Conservation (phyloP, 768 basidiomycete genomes). For the Lenzites betulinus region DNA sequence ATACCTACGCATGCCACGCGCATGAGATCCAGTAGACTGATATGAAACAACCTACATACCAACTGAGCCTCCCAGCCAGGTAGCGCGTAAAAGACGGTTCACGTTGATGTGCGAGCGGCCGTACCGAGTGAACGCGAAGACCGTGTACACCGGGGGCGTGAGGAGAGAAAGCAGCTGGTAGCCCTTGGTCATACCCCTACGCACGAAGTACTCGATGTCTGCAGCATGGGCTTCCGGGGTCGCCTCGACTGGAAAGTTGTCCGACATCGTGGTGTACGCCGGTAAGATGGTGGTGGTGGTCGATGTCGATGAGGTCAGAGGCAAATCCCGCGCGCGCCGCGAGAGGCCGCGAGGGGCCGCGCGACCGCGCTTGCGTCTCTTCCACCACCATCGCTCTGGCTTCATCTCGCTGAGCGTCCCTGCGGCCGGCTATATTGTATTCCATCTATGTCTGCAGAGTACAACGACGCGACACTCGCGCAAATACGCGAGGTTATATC, state of each 20-base stretch:
- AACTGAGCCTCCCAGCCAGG: conserved; percentile 67
- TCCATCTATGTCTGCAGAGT: conserved; percentile 24
- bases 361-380: background rate
- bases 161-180: conserved; percentile 69
- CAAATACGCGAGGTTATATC: conserved; percentile 32
- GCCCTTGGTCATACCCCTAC: conserved; percentile 64
- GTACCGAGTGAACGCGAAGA: conserved; percentile 53
- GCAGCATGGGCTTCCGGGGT: conserved; percentile 42
- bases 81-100: conserved; percentile 67
- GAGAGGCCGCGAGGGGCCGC: background rate
- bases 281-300: background rate
- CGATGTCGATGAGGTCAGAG: conserved; percentile 17
- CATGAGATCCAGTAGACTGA: background rate
- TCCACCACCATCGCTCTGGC: background rate
- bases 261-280: conserved; percentile 20
- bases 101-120: conserved; percentile 56
- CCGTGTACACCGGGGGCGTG: conserved; percentile 60
- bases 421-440: background rate
- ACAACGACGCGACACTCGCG: conserved; percentile 18
- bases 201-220: conserved; percentile 67
- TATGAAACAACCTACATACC: conserved; percentile 42
- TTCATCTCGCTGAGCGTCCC: background rate
- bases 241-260: conserved; percentile 26
- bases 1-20: conserved; percentile 40
- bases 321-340: background rate